These are phyloP conservation scores for Leccinum arenicola DNA, from an alignment of 768 basidiomycete genomes.

Conservation along the genomic window DNA sequence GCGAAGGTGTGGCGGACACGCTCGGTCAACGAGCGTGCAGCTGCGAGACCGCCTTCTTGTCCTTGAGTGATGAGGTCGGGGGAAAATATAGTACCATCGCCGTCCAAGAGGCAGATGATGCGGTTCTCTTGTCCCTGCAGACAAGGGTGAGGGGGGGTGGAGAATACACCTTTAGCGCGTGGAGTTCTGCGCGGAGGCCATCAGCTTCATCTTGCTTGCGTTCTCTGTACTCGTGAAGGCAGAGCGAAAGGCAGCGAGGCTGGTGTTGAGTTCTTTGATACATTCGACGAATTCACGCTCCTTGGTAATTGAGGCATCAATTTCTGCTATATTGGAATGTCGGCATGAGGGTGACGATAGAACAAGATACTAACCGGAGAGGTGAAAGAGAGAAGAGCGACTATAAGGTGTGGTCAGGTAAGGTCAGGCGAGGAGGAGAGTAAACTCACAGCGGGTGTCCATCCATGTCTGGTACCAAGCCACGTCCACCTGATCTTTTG, in stretches of 20 bases:
- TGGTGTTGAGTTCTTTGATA: conserved; percentile 25
- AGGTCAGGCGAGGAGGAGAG: no score
- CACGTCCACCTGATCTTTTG: conserved; percentile 62
- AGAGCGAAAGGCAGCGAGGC: conserved; percentile 21
- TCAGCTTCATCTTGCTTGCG: conserved; percentile 13
- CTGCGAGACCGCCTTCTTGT: conserved; percentile 53
- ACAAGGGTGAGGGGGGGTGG: not conserved
- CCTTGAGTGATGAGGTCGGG: conserved; percentile 52
- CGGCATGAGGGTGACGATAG: not conserved
- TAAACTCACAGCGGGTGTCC: conserved; percentile 14
- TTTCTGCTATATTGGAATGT: conserved; percentile 24
- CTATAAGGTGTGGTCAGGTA: not conserved
- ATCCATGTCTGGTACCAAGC: conserved; percentile 12
- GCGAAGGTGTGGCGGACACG: conserved; percentile 25
- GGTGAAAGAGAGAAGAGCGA: not conserved
- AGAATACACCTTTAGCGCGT: conserved; percentile 23
- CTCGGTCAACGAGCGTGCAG: conserved; percentile 46
- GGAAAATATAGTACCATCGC: conserved; percentile 61
- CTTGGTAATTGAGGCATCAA: conserved; percentile 24
- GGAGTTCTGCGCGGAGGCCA: conserved; percentile 25
- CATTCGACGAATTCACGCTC: conserved; percentile 20
- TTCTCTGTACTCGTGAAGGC: conserved; percentile 26
- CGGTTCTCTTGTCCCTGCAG: conserved; percentile 32
- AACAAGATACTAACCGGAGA: conserved; percentile 5
- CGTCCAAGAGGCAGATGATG: conserved; percentile 54